Evolutionary conservation across 805 yeast species (phyloP).

Genomic region (Hanseniaspora jakobsenii): DNA sequence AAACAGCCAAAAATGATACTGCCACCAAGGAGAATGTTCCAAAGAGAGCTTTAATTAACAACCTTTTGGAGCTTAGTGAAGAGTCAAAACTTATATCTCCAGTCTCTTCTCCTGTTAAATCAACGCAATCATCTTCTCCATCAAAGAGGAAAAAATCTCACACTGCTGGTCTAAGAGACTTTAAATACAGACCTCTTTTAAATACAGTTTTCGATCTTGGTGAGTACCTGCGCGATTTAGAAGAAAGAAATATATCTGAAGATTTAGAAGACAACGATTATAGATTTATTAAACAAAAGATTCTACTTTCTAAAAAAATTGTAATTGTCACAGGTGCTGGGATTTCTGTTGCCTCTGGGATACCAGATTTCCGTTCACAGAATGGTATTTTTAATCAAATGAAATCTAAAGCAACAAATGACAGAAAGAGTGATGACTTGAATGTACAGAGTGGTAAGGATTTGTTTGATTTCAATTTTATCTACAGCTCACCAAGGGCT

Average conservation of each 20-base stretch:
- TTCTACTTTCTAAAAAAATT: constrained; percentile 44
- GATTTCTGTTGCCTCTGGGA: constrained; percentile 79
- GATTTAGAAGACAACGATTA: constrained; percentile 24
- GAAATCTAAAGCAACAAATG: constrained; percentile 28
- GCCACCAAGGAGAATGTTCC: neutral
- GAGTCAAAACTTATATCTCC: neutral
- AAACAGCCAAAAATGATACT: neutral
- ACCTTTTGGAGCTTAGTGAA: constrained; percentile 5
- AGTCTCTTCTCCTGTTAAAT: neutral
- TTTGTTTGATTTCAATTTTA: constrained; percentile 59
- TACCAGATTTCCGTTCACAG: constrained; percentile 76
- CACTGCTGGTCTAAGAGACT: constrained; percentile 20
- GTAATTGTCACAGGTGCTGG: constrained; percentile 82
- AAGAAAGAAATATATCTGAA: neutral
- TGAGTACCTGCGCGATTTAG: constrained; percentile 17
- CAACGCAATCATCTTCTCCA: too few species aligned
- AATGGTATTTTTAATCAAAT: constrained; percentile 59
- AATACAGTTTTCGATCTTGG: constrained; percentile 36
- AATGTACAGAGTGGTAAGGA: constrained; percentile 44
- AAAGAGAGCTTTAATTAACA: constrained; percentile 6
- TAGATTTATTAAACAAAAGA: constrained; percentile 40
- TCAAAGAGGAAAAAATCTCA: constrained; percentile 9
- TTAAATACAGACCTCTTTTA: constrained; percentile 36
- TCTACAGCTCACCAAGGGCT: constrained; percentile 52
- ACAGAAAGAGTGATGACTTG: constrained; percentile 1